Evolutionary conservation across 2,329 filamentous ascomycete species (phyloP).

Genomic region (Nannizzia gypsea): DNA sequence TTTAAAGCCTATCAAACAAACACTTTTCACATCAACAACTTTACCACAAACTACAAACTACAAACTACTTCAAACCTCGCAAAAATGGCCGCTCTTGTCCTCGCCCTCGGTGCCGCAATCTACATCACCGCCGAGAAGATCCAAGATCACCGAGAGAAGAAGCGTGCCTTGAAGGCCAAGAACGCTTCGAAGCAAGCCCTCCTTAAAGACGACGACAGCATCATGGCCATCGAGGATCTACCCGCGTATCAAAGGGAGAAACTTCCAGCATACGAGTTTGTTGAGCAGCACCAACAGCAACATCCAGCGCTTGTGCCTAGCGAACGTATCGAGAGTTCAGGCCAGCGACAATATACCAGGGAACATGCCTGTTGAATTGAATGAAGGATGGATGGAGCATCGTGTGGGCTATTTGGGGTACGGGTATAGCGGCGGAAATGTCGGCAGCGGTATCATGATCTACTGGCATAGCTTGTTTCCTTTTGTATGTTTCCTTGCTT

Average conservation of each 20-base stretch:
- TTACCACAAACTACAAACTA: neutral
- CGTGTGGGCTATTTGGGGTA: too few species aligned
- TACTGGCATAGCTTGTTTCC: too few species aligned
- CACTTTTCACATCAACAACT: neutral
- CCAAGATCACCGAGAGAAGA: slow-evolving; percentile 9
- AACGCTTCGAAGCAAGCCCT: neutral
- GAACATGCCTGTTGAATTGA: neutral
- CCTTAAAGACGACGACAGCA: neutral
- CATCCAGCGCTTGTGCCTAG: neutral
- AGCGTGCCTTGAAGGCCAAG: slow-evolving; percentile 8
- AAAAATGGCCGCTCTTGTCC: slow-evolving; percentile 7
- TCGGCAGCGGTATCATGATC: too few species aligned
- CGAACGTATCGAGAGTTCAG: neutral
- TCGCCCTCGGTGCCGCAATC: slow-evolving; percentile 8
- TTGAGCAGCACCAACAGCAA: neutral
- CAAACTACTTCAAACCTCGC: neutral
- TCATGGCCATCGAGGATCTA: neutral
- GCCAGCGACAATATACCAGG: neutral
- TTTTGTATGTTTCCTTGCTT: too few species aligned
- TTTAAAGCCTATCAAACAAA: neutral
- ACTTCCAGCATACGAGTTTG: neutral
- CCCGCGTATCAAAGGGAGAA: slow-evolving; percentile 2
- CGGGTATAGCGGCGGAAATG: too few species aligned
- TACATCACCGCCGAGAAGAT: slow-evolving; percentile 10
- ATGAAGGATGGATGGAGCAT: too few species aligned